Evolutionary conservation across 352 stramenopile genomes (phyloP), one percentile per base, ranked within the genome.

Genomic region (Pythium chondricola): DNA sequence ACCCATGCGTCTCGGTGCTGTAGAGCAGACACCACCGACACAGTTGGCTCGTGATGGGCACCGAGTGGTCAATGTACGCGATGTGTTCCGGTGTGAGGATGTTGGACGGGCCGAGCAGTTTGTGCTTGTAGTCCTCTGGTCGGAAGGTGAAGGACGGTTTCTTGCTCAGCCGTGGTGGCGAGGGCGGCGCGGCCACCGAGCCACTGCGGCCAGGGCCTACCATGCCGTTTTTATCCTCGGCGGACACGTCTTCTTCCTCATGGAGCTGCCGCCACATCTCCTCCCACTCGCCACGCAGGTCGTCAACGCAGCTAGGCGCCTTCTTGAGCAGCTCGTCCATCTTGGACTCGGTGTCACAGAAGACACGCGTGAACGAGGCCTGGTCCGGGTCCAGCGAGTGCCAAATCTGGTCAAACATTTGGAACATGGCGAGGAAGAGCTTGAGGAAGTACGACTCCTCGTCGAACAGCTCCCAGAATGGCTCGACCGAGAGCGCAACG

Each of bases 1-100:
- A 90, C 16, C 82, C 82, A 44, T 93, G 74, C 38, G 56, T 52
- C 22, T 90, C 82, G 1, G 82, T 69, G 48, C 82, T 88, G 52
- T 91, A 95, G 22, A 93, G 65, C 39, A 83, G 67, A 53, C 65
- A 88, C 83, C 83, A 94, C 11, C 78, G 68, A 52, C 81, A 93
- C 2, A 93, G 50, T 55, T 93, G 81, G 48, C 68, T 77, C 17
- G 82, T 91, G 36, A 87, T 76, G 17, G 85, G 83, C 29, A 95
- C 48, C 6, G 60, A 65, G n/a, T 76, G 61, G 45, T 93, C 79
- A 16, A 95, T 69, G 35, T 67, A 71, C 32, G 71, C 69, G 35
- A 93, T 54, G 24, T 91, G 77, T n/a, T 82, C 75, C 3, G 71
- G 22, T 14, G 63, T 84, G 42, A 93, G 59, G 47, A 93, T 91